A percentile compares a stretch with the other conserved stretches of the same genome.
Conservation (phyloP, 805 yeast species). For the Pichia nanzhaoensis region DNA sequence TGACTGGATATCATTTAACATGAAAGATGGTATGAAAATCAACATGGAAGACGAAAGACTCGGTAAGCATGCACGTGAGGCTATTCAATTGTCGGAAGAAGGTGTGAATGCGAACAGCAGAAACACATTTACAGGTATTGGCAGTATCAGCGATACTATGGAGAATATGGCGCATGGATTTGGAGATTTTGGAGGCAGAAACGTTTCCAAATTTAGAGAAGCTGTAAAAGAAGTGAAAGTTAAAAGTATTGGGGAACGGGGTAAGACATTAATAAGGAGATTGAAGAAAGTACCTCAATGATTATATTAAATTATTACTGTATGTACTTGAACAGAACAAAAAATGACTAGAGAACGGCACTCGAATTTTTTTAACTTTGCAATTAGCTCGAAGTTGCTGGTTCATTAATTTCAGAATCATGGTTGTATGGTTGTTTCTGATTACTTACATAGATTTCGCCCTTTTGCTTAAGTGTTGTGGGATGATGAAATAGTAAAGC, state of each 20-base stretch:
- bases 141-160: conserved; percentile 7
- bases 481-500: too few relatives aligned
- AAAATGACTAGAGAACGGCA: too few relatives aligned
- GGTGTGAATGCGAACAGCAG: not conserved
- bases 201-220: conserved; percentile 1
- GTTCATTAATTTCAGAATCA: too few relatives aligned
- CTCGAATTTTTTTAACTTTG: too few relatives aligned
- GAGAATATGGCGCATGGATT: conserved; percentile 8
- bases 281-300: conserved; percentile 15
- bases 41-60: conserved; percentile 20
- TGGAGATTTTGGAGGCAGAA: conserved; percentile 5
- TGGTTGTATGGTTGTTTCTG: too few relatives aligned
- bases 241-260: conserved; percentile 17
- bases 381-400: too few relatives aligned
- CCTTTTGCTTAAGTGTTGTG: too few relatives aligned
- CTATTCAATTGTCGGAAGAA: not conserved
- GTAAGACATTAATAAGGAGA: conserved; percentile 22
- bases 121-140: not conserved
- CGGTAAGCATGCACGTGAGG: conserved; percentile 49
- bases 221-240: conserved; percentile 6
- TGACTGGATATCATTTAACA: conserved; percentile 17
- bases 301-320: conserved; percentile 1
- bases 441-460: too few relatives aligned
- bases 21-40: conserved; percentile 6
- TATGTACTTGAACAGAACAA: too few relatives aligned